phyloP scores from a whole-genome alignment of 768 basidiomycete species.

The Leccinum subtestaceum region DNA sequence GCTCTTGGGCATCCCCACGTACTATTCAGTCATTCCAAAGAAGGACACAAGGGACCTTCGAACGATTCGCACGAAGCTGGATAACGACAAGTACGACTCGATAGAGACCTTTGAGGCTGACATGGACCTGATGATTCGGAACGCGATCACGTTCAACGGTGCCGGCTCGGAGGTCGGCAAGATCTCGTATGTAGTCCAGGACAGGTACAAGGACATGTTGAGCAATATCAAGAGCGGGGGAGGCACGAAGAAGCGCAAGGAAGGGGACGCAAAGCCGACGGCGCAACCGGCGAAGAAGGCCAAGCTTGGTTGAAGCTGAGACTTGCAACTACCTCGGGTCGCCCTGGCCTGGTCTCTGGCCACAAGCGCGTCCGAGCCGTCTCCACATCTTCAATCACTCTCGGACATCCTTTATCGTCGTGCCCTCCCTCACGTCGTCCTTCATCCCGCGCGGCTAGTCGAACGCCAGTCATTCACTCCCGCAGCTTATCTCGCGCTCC shows the following conservation, averaged over 20 bases:
- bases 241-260: constrained; percentile 69
- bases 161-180: constrained; percentile 74
- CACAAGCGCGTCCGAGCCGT: constrained; percentile 50
- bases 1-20: constrained; percentile 76
- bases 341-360: constrained; percentile 36
- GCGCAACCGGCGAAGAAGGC: constrained; percentile 68
- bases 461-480: constrained; percentile 51
- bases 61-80: constrained; percentile 78
- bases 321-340: constrained; percentile 12
- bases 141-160: constrained; percentile 89
- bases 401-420: constrained; percentile 61
- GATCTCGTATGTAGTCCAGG: constrained; percentile 48
- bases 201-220: constrained; percentile 55
- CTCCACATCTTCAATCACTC: constrained; percentile 54
- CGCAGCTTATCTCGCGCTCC: constrained; percentile 64
- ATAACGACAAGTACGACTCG: constrained; percentile 77
- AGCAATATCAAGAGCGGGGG: constrained; percentile 41
- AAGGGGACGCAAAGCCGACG: constrained; percentile 54
- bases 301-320: constrained; percentile 51
- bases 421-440: constrained; percentile 72
- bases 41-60: constrained; percentile 86
- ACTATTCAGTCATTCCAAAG: constrained; percentile 80
- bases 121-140: constrained; percentile 81
- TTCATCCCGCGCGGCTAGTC: constrained; percentile 58
- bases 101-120: constrained; percentile 81